Base-by-base conservation (phyloP, 2,329 filamentous ascomycete genomes). In the Seiridium unicorne region DNA sequence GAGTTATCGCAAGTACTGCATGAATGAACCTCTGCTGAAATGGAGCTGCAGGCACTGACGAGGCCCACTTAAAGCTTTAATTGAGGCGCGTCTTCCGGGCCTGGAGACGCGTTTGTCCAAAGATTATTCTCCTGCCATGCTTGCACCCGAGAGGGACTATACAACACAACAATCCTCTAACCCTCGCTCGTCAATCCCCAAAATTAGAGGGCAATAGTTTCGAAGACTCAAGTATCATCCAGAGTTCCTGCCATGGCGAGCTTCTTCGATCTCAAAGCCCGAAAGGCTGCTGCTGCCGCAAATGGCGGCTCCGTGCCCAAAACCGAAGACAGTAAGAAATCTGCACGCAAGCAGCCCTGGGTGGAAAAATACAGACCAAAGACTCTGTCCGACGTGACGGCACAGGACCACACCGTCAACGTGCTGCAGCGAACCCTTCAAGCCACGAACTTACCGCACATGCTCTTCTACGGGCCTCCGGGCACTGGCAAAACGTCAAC, bases 321-420 rank as follows among this genome's bases (percentile, higher is more conserved):
- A 76, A 76, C 81, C 58, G 83, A 88, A 65, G 84, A 79, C 61
- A 83, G 81, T 70, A 89, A 85, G 71, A 86, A 90, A 61, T 81
- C 81, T 36, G 83, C 83, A 66, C 84, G 85, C 70, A 81, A 88
- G 67, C 94, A 97, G 72, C 95, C 95, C 69, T 99, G 95, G 95
- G 94, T 98, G 57, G 95, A 98, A 81, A 98, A 98, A 91, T 98
- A 97, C 74, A 93, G 95, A 49, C 96, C 95, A 35, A 97, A 96
- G 77, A 93, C 89, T 9, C 87, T 99, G 55, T 89, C 88, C 73
- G 96, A 99, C 84, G 93, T 99, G 65, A 92, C 95, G 26, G 94
- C 94, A 10, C 95, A 99, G 84, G 95, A 99, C 70, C 95, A 99
- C 77, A 98, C 95, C 6, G 91, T 97, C 60, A 93, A 91, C 58